Evolutionary conservation across 139 green algal genomes (phyloP).

Genomic region (Haematococcus sp.): DNA sequence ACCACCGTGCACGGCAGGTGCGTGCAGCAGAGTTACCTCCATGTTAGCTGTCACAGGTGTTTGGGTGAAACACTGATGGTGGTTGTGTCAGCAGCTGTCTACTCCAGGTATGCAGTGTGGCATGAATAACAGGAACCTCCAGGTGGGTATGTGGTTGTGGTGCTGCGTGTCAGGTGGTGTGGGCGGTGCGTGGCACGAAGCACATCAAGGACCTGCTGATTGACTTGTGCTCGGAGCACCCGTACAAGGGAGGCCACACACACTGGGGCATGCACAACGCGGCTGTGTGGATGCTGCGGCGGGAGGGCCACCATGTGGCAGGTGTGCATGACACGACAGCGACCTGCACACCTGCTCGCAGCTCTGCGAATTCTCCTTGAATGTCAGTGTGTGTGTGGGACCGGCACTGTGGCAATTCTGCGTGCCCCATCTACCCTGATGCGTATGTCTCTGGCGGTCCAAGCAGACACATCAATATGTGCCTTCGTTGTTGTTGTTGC

Average conservation of each 20-base stretch:
- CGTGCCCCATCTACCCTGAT: too few species aligned
- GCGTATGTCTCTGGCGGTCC: too few species aligned
- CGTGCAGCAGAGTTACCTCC: too few species aligned
- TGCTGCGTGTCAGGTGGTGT: neutral
- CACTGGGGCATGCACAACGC: conserved; percentile 15
- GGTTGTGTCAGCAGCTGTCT: too few species aligned
- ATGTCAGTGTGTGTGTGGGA: too few species aligned
- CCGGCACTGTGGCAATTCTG: too few species aligned
- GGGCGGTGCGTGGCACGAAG: neutral
- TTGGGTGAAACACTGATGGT: too few species aligned
- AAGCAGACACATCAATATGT: too few species aligned
- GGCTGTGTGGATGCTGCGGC: neutral
- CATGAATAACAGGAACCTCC: neutral
- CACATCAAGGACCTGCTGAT: conserved; percentile 4
- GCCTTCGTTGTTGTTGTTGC: too few species aligned
- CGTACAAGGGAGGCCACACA: conserved; percentile 6
- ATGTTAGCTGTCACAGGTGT: too few species aligned
- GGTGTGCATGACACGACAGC: neutral
- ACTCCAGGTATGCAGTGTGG: neutral
- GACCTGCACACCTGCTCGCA: too few species aligned
- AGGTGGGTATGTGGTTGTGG: neutral
- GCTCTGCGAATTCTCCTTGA: too few species aligned
- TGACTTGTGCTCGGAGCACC: conserved; percentile 7
- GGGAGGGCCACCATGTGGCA: neutral
- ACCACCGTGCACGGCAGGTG: neutral